Base-by-base conservation (phyloP, 768 basidiomycete genomes). In the Amanita rimosa region DNA sequence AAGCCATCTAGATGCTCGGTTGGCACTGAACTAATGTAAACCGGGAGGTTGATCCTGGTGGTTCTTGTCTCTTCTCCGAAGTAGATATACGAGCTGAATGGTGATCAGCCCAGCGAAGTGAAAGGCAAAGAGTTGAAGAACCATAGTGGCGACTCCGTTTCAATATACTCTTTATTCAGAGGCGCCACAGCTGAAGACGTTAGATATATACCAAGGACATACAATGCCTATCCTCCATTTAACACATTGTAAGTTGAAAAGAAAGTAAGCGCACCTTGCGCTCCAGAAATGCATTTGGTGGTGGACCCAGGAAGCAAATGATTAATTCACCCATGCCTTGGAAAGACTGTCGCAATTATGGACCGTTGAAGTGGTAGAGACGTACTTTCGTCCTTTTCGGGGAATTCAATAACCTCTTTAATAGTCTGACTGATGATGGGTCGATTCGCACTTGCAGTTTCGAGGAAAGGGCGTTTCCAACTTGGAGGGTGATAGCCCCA, bases 401-500 rank as follows among this genome's bases (percentile, higher is more conserved):
- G 95, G 59, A 99, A 99, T 58, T 94, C 89, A 14, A 97, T 81
- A 0, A 72, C 68, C 52, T 85, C 76, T 52, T 73, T 79, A 37
- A 70, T 62, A 3, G 80, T 76, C 31, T 70, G 59, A 21, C 60
- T 24, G 16, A 87, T 75, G 6, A 72, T 71, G 33, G 66, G 68
- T 19, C 81, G 69, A n/a, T 64, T 62, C 5, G 84, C 80, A 53
- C 86, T 93, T 8, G 78, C 55, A 0, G 93, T 93, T 67, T 97
- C 93, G 29, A 97, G 57, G 60, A 97, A 98, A 4, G 96, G 96
- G 16, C 95, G 80, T 54, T 87, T 90, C 94, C 95, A 99, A 6
- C 81, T 86, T 1, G 65, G 55, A 4, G 93, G 94, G 10, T 72
- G 73, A 41, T 78, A 67, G 2, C 90, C 92, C 16, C 74, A 64